Evolutionary conservation across 2,329 filamentous ascomycete species (phyloP).

Genomic region (Claviceps monticola): DNA sequence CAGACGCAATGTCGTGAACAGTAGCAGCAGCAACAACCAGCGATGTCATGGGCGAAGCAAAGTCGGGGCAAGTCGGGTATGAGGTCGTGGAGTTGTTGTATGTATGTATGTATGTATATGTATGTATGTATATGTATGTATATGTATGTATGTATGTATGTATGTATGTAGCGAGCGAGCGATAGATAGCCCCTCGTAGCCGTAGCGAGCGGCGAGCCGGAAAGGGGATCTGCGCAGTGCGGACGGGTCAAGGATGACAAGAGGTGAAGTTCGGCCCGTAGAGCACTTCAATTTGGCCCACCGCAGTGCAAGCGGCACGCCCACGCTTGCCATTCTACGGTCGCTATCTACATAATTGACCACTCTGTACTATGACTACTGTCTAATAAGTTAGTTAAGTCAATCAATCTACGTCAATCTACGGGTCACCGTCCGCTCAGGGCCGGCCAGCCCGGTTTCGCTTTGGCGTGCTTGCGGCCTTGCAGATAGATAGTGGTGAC

Average conservation of each 20-base stretch:
- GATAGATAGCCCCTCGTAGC: too few species aligned
- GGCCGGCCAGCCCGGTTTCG: not conserved
- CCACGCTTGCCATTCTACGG: not conserved
- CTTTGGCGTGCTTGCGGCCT: not conserved
- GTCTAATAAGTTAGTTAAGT: too few species aligned
- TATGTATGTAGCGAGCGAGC: too few species aligned
- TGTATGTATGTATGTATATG: too few species aligned
- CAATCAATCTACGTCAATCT: too few species aligned
- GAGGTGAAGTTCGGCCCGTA: slow-evolving; percentile 1
- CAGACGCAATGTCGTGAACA: not conserved
- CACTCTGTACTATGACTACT: too few species aligned
- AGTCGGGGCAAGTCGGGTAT: not conserved
- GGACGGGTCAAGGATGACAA: not conserved
- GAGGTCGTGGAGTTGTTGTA: not conserved
- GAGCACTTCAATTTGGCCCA: not conserved
- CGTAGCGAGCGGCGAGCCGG: too few species aligned
- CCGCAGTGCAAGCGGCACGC: not conserved
- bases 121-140: too few species aligned
- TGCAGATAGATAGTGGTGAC: not conserved
- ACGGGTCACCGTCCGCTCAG: too few species aligned
- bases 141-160: too few species aligned
- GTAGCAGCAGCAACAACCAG: not conserved
- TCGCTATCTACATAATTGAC: too few species aligned
- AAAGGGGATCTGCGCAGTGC: too few species aligned
- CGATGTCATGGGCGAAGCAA: not conserved